Base-by-base conservation (phyloP, 2,329 filamentous ascomycete species). In the Fusarium tricinctum region DNA sequence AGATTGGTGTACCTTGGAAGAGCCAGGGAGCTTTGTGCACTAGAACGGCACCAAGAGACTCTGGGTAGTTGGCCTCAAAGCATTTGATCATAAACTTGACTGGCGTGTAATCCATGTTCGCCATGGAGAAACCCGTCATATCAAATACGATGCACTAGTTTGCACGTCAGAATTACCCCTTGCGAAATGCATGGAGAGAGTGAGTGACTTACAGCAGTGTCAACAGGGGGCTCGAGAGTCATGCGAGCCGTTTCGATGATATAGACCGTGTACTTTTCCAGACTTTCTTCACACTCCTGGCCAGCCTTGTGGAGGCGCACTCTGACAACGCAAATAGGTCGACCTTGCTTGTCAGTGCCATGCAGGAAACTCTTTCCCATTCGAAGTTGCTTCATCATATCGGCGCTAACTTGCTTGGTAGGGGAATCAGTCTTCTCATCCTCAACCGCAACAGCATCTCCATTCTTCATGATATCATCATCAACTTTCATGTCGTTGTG, bases 41-140 rank as follows among this genome's bases (percentile, higher is more conserved):
- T 45, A 98, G 86, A 4, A 98, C 93, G 3, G 91, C 87, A 28
- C 95, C 96, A 2, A 99, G 85, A 47, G 89, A 95, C 79, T 99
- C 96, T 1, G 96, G 96, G 74, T 98, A 99, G 78, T 99, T 98
- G 63, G 96, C 96, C 82, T 99, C 96, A 76, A 99, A 99, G 79
- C 94, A 97, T 80, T 97, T 97, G 80, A 99, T 97, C 91, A 99
- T 97, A 81, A 98, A 99, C 76, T 97, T 99, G 58, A 99, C 93
- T 2, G 96, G 95, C 0, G 92, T 88, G 78, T 98, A 98, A 79
- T 99, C 96, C 96, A 99, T 98, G 80, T 99, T 99, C 17, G 94
- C 91, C 82, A 98, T 85, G 19, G 92, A 92, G 78, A 98, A 98
- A 66, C 91, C 89, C 9, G 92, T 97, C 93, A 99, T 95, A 78